Percentiles rank a stretch among this genome's conserved stretches.
Conservation (phyloP, 2,329 filamentous ascomycete genomes). For the Colletotrichum tabaci region DNA sequence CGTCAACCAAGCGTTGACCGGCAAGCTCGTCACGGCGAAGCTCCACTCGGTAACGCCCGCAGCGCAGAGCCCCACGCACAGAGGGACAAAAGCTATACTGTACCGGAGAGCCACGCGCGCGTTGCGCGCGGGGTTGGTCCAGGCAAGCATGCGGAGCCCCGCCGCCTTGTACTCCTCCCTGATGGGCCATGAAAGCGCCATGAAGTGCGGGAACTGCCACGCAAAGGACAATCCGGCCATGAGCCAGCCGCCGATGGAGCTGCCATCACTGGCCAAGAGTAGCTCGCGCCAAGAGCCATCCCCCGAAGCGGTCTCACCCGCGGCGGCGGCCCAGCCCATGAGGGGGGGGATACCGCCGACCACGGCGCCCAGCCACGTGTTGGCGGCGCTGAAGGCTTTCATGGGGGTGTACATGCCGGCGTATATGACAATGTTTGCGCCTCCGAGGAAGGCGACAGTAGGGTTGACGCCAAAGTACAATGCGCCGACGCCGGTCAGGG, state of each 20-base stretch:
- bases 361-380: slow-evolving; percentile 95
- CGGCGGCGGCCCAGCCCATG: slow-evolving; percentile 98
- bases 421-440: slow-evolving; percentile 89
- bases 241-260: slow-evolving; percentile 86
- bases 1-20: slow-evolving; percentile 89
- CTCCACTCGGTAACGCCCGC: slow-evolving; percentile 87
- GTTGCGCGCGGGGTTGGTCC: slow-evolving; percentile 89
- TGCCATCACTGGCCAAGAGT: slow-evolving; percentile 75
- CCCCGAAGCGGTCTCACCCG: slow-evolving; percentile 85
- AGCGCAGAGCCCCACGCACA: slow-evolving; percentile 86
- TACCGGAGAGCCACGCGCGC: slow-evolving; percentile 91
- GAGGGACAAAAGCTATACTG: slow-evolving; percentile 85
- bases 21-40: slow-evolving; percentile 84
- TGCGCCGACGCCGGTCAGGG: slow-evolving; percentile 76
- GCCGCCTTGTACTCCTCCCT: slow-evolving; percentile 87
- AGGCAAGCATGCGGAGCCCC: slow-evolving; percentile 82
- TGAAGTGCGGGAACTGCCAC: slow-evolving; percentile 99
- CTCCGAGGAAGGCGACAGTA: slow-evolving; percentile 89
- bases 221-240: slow-evolving; percentile 87
- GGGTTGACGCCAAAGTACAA: slow-evolving; percentile 95
- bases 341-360: slow-evolving; percentile 94
- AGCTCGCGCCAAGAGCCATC: slow-evolving; percentile 85
- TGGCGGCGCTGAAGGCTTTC: slow-evolving; percentile 87
- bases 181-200: slow-evolving; percentile 90
- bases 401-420: slow-evolving; percentile 93